Evolutionary conservation across 2,329 filamentous ascomycete species (phyloP), one percentile per base, ranked within the genome.

Genomic region (Pestalotiopsis fici): DNA sequence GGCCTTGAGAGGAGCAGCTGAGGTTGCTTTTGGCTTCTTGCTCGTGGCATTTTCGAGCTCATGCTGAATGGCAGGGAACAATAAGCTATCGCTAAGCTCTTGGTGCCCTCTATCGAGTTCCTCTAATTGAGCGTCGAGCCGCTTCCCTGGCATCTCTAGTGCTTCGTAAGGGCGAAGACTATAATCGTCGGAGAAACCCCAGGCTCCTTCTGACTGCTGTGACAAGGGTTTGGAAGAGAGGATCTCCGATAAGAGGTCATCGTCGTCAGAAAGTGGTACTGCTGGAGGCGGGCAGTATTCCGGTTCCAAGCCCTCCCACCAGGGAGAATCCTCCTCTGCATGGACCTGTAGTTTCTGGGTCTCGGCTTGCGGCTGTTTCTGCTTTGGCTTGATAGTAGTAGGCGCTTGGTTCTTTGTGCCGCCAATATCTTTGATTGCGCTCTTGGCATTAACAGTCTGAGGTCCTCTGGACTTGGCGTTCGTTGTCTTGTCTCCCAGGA

Each of bases 401-500:
- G 86, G 85, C 11, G 83, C 87, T 70, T 88, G 90, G 21, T 83
- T 78, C 67, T 88, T 86, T 1, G 88, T 88, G 78, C 90, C 91
- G 70, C 90, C 90, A 62, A 87, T 79, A 67, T 90, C 88, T 60
- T 86, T 84, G 54, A 86, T 84, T 25, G 84, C 83, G 67, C 82
- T 83, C 73, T 90, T 91, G 37, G 87, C 90, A 35, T 87, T 90
- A 6, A 88, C 88, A 3, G 90, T 90, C 70, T 92, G 90, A 71
- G 90, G 86, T 62, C 85, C 86, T 76, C 85, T 88, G 68, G 91
- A 87, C 83, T 97, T 98, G 65, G 93, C 94, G 79, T 99, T 99
- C 64, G 96, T 98, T 1, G 95, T 98, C 81, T 99, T 99, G 85
- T 93, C 91, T 39, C 95, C 95, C 60, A 99, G 83, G 13, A 94